phyloP scores from a whole-genome alignment of 441 rosid genomes.

The Euphorbia corollata region DNA sequence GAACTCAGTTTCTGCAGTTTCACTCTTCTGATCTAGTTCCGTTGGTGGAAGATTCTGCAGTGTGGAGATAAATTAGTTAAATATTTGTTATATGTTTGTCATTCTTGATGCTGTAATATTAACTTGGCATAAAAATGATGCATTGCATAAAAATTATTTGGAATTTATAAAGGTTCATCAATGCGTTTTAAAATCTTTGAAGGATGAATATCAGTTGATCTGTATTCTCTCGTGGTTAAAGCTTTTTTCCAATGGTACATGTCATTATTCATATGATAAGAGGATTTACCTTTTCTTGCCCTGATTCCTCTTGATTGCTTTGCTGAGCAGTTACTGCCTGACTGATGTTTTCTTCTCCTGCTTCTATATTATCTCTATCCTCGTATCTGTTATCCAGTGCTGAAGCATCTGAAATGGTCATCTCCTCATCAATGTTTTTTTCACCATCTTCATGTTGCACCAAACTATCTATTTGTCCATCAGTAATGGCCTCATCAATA shows the following conservation, averaged over 20 bases:
- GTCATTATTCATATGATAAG: slow-evolving; percentile 4
- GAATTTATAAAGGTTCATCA: slow-evolving; percentile 4
- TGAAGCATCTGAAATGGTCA: slow-evolving; percentile 14
- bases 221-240: background rate
- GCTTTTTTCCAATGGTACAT: background rate
- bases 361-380: background rate
- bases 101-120: background rate
- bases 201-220: background rate
- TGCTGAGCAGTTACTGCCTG: slow-evolving; percentile 12
- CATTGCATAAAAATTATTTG: background rate
- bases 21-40: slow-evolving; percentile 18
- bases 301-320: slow-evolving; percentile 22
- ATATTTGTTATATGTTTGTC: background rate
- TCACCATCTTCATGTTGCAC: slow-evolving; percentile 17
- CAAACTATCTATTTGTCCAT: slow-evolving; percentile 16
- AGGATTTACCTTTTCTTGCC: slow-evolving; percentile 19
- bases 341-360: slow-evolving; percentile 10
- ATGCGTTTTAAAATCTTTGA: background rate
- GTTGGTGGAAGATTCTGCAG: slow-evolving; percentile 22
- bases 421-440: slow-evolving; percentile 3
- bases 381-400: slow-evolving; percentile 11
- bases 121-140: background rate
- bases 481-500: slow-evolving; percentile 11
- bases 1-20: slow-evolving; percentile 21
- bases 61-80: background rate